A percentile compares a stretch with the other conserved stretches of the same genome.
These are phyloP conservation scores for Acanthochlamys bracteata DNA, from an alignment of 106 monocot species.

Conservation along the genomic window DNA sequence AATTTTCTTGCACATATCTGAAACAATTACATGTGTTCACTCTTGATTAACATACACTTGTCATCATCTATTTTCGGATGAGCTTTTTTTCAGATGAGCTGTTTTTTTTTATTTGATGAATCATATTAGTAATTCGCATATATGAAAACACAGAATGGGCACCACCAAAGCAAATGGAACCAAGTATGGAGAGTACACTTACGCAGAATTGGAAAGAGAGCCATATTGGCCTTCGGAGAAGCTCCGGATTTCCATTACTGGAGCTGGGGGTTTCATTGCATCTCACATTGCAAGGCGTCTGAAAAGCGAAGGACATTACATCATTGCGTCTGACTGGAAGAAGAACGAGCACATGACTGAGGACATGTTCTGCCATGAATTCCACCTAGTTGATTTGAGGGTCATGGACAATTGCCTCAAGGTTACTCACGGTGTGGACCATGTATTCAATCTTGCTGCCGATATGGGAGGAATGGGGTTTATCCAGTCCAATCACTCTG, in stretches of 20 bases:
- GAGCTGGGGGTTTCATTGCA: constrained; percentile 50
- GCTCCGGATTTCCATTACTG: constrained; percentile 35
- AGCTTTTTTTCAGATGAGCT: too few relatives aligned
- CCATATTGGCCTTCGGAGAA: constrained; percentile 44
- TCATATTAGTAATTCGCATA: neutral
- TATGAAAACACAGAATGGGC: constrained; percentile 21
- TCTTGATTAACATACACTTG: too few relatives aligned
- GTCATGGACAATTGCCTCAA: constrained; percentile 94
- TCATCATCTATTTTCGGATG: too few relatives aligned
- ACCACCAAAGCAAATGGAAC: constrained; percentile 8
- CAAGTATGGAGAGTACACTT: constrained; percentile 32
- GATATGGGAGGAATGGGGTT: constrained; percentile 70
- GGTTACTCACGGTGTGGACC: constrained; percentile 65
- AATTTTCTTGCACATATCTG: too few relatives aligned
- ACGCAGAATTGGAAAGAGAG: constrained; percentile 37
- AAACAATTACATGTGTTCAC: too few relatives aligned
- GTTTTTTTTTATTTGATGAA: too few relatives aligned
- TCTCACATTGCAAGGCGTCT: constrained; percentile 73
- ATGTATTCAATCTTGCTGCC: constrained; percentile 75
- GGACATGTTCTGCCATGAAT: constrained; percentile 93
- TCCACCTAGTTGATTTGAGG: constrained; percentile 73
- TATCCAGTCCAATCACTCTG: constrained; percentile 89
- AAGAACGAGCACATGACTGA: constrained; percentile 94
- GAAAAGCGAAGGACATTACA: constrained; percentile 87
- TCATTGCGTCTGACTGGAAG: constrained; percentile 96